Conservation (phyloP, 768 basidiomycete species). For the Leucosporidium creatinivorum region DNA sequence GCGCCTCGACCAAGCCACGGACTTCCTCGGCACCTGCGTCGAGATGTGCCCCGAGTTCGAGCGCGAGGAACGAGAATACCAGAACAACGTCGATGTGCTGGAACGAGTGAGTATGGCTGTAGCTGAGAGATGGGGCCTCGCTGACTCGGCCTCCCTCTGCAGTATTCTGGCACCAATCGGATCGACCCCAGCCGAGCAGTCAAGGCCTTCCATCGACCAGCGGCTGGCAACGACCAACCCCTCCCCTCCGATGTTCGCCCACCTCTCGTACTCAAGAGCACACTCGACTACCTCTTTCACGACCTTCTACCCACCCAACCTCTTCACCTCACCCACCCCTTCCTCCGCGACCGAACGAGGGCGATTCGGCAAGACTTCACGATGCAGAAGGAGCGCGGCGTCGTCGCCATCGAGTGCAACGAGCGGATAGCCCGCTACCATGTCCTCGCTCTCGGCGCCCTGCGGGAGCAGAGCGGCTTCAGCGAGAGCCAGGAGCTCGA, state of each 20-base stretch:
- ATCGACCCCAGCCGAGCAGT: slow-evolving; percentile 83
- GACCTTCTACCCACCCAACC: slow-evolving; percentile 59
- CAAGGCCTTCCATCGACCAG: slow-evolving; percentile 89
- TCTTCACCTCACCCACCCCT: slow-evolving; percentile 64
- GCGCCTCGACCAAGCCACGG: slow-evolving; percentile 78
- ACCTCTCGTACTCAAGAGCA: slow-evolving; percentile 73
- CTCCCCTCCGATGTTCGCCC: slow-evolving; percentile 88
- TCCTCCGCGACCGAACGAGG: slow-evolving; percentile 86
- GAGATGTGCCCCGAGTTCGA: slow-evolving; percentile 96
- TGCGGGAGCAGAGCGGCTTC: slow-evolving; percentile 54
- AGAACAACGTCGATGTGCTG: slow-evolving; percentile 77
- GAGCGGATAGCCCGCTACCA: slow-evolving; percentile 92
- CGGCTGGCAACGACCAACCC: slow-evolving; percentile 70
- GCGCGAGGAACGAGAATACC: slow-evolving; percentile 77
- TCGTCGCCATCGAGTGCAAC: slow-evolving; percentile 75
- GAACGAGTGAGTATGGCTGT: slow-evolving; percentile 59
- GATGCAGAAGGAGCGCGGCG: slow-evolving; percentile 74
- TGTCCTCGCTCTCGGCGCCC: slow-evolving; percentile 64
- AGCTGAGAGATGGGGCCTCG: too few relatives aligned
- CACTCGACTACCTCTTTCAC: slow-evolving; percentile 87
- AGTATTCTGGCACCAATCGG: slow-evolving; percentile 68
- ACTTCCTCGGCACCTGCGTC: slow-evolving; percentile 83
- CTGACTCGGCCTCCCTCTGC: neutral
- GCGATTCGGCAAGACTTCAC: slow-evolving; percentile 89
- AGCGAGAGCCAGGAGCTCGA: slow-evolving; percentile 68